phyloP scores from a whole-genome alignment of 1,284 basidiomycete species.

The Cutaneotrichosporon spelunceum region DNA sequence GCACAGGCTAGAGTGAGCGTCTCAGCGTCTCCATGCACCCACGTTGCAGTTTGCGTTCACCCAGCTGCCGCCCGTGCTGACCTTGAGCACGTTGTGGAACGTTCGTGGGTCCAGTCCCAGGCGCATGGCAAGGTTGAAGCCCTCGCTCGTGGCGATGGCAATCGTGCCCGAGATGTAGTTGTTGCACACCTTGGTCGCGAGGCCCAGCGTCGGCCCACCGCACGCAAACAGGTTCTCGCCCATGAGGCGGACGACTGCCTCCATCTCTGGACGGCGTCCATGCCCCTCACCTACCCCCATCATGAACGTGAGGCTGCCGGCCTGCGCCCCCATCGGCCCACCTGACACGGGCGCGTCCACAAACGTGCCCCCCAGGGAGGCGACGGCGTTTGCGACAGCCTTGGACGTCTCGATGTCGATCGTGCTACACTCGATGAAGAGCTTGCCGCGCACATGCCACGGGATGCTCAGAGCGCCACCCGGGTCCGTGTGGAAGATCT shows the following conservation, averaged over 20 bases:
- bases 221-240: constrained; percentile 16
- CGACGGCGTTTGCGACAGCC: background rate
- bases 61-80: constrained; percentile 12
- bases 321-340: constrained; percentile 8
- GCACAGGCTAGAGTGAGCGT: constrained; percentile 14
- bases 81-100: constrained; percentile 10
- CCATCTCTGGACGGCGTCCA: constrained; percentile 4
- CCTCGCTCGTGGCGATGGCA: constrained; percentile 19
- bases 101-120: constrained; percentile 14
- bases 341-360: constrained; percentile 20
- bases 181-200: constrained; percentile 18
- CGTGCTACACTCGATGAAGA: constrained; percentile 16
- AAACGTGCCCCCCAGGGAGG: constrained; percentile 2
- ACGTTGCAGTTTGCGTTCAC: constrained; percentile 14
- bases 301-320: constrained; percentile 15
- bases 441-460: constrained; percentile 9
- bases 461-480: background rate
- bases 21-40: background rate
- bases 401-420: constrained; percentile 14
- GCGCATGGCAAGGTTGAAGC: constrained; percentile 18
- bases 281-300: constrained; percentile 8
- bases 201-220: constrained; percentile 15
- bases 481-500: constrained; percentile 1
- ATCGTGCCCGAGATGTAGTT: constrained; percentile 22
- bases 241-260: constrained; percentile 7